Evolutionary conservation across 129 eudicot genomes (phyloP), one percentile per base, ranked within the genome.

Genomic region (Calendula officinalis): DNA sequence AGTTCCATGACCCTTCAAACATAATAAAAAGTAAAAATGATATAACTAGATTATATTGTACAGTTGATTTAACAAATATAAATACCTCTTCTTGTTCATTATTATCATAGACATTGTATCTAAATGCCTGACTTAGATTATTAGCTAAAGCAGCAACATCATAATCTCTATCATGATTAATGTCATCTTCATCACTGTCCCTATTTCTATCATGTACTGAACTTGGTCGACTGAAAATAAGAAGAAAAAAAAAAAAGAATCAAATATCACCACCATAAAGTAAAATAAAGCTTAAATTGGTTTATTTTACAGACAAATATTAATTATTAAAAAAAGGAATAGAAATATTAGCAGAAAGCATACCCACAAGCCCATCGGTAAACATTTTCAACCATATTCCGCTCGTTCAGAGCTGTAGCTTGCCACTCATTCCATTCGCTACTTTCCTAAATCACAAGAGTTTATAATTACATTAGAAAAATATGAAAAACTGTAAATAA

Each of bases 301-400:
- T 42, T 42, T 40, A 43, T 52, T 30, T 43, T 61, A 42, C 17
- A 27, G 6, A 63, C 96, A 22, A 0, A 22, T n/a, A 22, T 22
- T 22, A 22, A 22, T 22, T 22, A 22, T 22, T 22, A 22, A 22
- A 22, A 22, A 22, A 22, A 22, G 30, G 30, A 22, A 22, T 22
- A 22, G 1, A 22, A 22, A 22, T 0, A 22, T 22, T 22, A 22
- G 37, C 16, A 69, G 68, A 60, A 80, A 64, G 41, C 87, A 69
- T 84, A 84, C 97, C 97, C 97, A 50, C 97, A 91, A 75, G 90
- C 85, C 97, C 97, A 85, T 4, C 94, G 84, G 49, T 89, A 78
- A 14, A 89, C 97, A 64, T 89, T 89, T 72, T 86, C 90, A 6
- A 89, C 66, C 66, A 72, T 56, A 58, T 86, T 86, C 69, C 88